These are phyloP conservation scores for Lepiota brunneoincarnata DNA, from an alignment of 768 basidiomycete species.

Conservation along the genomic window DNA sequence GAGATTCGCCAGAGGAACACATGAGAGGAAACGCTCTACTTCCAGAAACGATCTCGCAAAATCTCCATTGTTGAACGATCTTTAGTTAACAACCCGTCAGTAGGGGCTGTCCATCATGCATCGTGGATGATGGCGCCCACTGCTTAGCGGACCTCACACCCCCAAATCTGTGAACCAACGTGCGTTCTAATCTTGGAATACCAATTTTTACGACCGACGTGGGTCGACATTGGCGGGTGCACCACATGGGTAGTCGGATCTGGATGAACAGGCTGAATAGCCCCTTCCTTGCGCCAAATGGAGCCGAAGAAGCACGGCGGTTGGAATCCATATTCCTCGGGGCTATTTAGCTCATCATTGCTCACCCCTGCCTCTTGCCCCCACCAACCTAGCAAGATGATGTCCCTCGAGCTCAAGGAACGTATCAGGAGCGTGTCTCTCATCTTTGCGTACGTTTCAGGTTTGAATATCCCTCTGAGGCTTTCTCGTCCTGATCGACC, in stretches of 20 bases:
- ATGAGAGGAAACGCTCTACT: too few species aligned
- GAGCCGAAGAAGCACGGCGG: neutral
- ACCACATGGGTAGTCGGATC: too few species aligned
- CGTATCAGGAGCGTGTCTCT: conserved; percentile 63
- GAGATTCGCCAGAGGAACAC: too few species aligned
- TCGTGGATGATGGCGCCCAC: too few species aligned
- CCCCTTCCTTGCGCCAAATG: neutral
- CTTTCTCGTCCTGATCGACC: neutral
- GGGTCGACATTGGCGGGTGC: too few species aligned
- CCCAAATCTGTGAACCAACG: neutral
- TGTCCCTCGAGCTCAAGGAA: conserved; percentile 23
- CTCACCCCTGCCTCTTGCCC: neutral
- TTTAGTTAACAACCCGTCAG: too few species aligned
- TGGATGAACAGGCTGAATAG: too few species aligned
- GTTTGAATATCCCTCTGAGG: neutral
- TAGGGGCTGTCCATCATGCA: too few species aligned
- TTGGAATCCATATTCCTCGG: neutral
- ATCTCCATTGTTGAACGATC: too few species aligned
- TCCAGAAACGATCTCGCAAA: too few species aligned
- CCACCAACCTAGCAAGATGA: conserved; percentile 5
- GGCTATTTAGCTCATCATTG: neutral
- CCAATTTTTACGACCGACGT: neutral
- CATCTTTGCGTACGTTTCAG: conserved; percentile 73
- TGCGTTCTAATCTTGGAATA: conserved; percentile 5
- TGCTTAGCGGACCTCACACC: too few species aligned